Evolutionary conservation across 768 basidiomycete genomes (phyloP), one percentile per base, ranked within the genome.

Genomic region (Trametes cingulata): DNA sequence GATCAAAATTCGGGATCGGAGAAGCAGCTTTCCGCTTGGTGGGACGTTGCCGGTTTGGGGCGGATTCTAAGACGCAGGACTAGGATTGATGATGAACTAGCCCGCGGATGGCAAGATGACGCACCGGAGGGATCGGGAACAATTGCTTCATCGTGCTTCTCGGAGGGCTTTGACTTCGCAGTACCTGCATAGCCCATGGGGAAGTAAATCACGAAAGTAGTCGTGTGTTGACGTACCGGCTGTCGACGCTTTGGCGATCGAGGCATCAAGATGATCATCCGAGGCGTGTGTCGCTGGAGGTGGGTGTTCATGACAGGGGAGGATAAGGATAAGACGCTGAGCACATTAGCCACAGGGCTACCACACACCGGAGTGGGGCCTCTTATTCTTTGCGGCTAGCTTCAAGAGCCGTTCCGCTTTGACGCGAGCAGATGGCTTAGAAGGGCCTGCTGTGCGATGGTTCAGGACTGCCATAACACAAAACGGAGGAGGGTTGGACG

Each of bases 1-100:
- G n/a, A n/a, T n/a, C n/a, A n/a, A n/a, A n/a, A n/a, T n/a, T n/a
- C n/a, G n/a, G 33, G 24, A 49, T 47, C 6, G 49, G 49, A 15
- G 41, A 24, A 14, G 49, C 40, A 9, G 52, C 46, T 33, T 54
- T 60, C 10, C 59, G 52, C 29, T 54, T 60, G 2, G 19, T 36
- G 17, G 51, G 2, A 13, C 59, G 59, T 14, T 60, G 54, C 10
- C 37, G 17, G 35, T 24, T 41, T 1, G 52, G 37, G 0, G 12
- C 47, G 4, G 36, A 2, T 1, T 48, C 46, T 40, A 1, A 19
- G 22, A 25, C 10, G 29, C 10, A 9, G 6, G 22, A 45, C 2
- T 5, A 10, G 36, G 3, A 7, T 3, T 24, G 41, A 3, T 3
- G 24, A 15, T 13, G 8, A 2, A 15, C 10, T 15, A 9, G 17